Evolutionary conservation across 148 eudicot genomes (phyloP).

Genomic region (Arctostaphylos glauca): DNA sequence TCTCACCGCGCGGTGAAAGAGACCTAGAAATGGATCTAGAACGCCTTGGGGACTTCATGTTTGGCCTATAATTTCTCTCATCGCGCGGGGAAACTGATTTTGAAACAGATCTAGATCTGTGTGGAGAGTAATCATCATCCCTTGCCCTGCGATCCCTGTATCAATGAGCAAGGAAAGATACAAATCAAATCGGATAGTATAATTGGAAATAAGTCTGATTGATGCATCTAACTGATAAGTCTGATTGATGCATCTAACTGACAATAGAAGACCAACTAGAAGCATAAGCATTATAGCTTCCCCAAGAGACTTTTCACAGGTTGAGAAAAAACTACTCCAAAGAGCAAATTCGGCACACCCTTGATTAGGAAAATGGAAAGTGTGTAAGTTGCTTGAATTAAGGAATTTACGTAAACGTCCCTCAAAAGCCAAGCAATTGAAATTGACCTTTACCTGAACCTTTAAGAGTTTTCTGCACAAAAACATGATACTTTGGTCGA

Average conservation of each 20-base stretch:
- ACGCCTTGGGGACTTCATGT: conserved; percentile 35
- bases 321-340: not conserved
- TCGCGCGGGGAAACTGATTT: conserved; percentile 44
- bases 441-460: conserved; percentile 77
- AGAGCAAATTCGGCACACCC: conserved; percentile 5
- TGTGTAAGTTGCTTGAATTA: not conserved
- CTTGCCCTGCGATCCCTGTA: conserved; percentile 30
- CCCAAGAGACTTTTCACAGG: not conserved
- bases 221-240: not conserved
- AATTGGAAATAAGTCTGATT: not conserved
- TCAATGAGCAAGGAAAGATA: conserved; percentile 15
- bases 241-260: not conserved
- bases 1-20: conserved; percentile 35
- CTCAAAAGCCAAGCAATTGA: conserved; percentile 29
- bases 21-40: conserved; percentile 51
- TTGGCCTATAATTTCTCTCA: conserved; percentile 43
- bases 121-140: conserved; percentile 33
- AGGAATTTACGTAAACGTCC: conserved; percentile 10
- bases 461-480: conserved; percentile 52
- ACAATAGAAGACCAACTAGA: conserved; percentile 3
- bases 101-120: conserved; percentile 46
- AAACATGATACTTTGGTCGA: conserved; percentile 57
- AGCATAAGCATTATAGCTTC: not conserved
- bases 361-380: not conserved
- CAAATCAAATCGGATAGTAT: not conserved